phyloP scores from a whole-genome alignment of 2,329 filamentous ascomycete genomes.

The Cordyceps pruinosa region DNA sequence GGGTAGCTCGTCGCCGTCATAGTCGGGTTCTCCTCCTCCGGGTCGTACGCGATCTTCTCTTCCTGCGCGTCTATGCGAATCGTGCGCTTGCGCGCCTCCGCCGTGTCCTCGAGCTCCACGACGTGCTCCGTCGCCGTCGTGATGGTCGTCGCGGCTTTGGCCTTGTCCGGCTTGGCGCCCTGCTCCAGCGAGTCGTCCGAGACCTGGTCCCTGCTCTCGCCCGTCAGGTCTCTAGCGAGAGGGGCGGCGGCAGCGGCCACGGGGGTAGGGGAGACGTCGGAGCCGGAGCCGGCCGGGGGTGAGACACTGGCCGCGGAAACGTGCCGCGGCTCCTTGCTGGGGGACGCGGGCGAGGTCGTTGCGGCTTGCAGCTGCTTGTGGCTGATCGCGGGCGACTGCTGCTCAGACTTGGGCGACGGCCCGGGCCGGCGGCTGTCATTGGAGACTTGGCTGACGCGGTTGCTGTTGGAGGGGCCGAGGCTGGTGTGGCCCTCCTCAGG shows the following conservation, averaged over 20 bases:
- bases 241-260: neutral
- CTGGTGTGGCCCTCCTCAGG: neutral
- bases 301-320: neutral
- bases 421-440: neutral
- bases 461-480: neutral
- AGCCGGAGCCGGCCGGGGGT: neutral
- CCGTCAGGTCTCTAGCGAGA: neutral
- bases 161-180: neutral
- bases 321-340: neutral
- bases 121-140: slow-evolving; percentile 29
- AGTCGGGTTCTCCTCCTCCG: slow-evolving; percentile 36
- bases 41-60: slow-evolving; percentile 45
- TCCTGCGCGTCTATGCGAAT: slow-evolving; percentile 39
- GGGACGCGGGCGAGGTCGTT: neutral
- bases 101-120: slow-evolving; percentile 35
- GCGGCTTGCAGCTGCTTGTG: neutral
- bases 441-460: slow-evolving; percentile 8
- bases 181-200: slow-evolving; percentile 15
- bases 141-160: neutral
- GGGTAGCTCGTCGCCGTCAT: slow-evolving; percentile 66
- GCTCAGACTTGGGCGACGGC: neutral
- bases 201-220: slow-evolving; percentile 4
- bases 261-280: neutral
- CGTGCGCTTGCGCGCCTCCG: slow-evolving; percentile 39
- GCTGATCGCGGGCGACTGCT: neutral